These are phyloP conservation scores for Saccharomyces uvarum DNA, from an alignment of 1,139 yeast genomes.

Conservation along the genomic window DNA sequence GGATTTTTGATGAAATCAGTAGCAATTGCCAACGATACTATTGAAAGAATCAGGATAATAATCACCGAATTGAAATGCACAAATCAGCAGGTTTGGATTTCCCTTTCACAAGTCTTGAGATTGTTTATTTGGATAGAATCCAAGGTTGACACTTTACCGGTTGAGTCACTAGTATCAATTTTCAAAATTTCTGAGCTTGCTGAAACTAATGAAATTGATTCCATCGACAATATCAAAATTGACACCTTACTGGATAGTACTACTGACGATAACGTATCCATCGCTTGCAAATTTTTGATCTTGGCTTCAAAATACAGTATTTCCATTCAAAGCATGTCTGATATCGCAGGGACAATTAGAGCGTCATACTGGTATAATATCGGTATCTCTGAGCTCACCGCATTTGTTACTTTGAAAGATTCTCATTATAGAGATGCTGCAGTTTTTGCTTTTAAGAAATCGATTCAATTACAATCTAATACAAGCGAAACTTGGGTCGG, in stretches of 20 bases:
- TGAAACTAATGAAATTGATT: slow-evolving; percentile 16
- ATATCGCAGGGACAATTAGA: slow-evolving; percentile 40
- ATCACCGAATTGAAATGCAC: slow-evolving; percentile 24
- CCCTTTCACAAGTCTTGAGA: slow-evolving; percentile 41
- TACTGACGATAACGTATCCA: slow-evolving; percentile 22
- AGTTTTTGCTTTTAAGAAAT: slow-evolving; percentile 49
- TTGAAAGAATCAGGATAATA: slow-evolving; percentile 26
- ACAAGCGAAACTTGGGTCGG: slow-evolving; percentile 75
- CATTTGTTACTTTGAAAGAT: slow-evolving; percentile 36
- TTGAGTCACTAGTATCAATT: slow-evolving; percentile 35
- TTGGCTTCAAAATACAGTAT: slow-evolving; percentile 28
- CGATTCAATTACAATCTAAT: slow-evolving; percentile 63
- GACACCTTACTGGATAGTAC: slow-evolving; percentile 36
- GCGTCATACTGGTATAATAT: slow-evolving; percentile 62
- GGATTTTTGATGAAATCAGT: slow-evolving; percentile 67
- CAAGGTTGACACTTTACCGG: slow-evolving; percentile 39
- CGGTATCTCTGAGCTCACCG: slow-evolving; percentile 56
- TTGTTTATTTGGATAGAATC: slow-evolving; percentile 43
- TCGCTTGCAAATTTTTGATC: slow-evolving; percentile 25
- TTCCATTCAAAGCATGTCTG: slow-evolving; percentile 11
- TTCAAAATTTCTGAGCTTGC: slow-evolving; percentile 22
- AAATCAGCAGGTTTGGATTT: slow-evolving; percentile 48
- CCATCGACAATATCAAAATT: slow-evolving; percentile 33
- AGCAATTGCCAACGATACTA: slow-evolving; percentile 40
- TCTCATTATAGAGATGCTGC: slow-evolving; percentile 40